Percentiles rank a stretch among this genome's conserved stretches.
These are phyloP conservation scores for Pelargonium myrrhifolium DNA, from an alignment of 441 rosid species.

Conservation along the genomic window DNA sequence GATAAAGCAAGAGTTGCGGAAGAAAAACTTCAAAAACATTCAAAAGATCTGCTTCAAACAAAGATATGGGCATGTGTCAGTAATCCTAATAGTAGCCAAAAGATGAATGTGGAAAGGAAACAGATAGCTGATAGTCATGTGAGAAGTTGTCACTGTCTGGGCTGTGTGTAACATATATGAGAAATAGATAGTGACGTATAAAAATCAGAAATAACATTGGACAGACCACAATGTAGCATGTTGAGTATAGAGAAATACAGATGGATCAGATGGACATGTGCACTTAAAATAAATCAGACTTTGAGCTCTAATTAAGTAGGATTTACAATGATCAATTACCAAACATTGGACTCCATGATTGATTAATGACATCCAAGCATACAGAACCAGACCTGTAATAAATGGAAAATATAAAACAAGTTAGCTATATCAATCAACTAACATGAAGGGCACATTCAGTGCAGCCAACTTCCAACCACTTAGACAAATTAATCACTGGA, in stretches of 20 bases:
- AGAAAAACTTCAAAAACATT: constrained; percentile 60
- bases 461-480: neutral
- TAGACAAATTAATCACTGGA: neutral
- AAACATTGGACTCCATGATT: constrained; percentile 84
- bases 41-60: constrained; percentile 45
- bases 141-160: neutral
- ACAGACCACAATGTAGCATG: neutral
- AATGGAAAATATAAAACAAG: constrained; percentile 8
- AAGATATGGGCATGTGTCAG: neutral
- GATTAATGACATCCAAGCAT: constrained; percentile 75
- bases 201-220: too few species aligned
- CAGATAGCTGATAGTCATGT: neutral
- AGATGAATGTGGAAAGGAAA: too few species aligned
- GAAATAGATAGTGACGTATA: too few species aligned
- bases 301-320: neutral
- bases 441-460: constrained; percentile 5
- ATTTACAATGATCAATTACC: constrained; percentile 32
- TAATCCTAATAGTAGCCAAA: neutral
- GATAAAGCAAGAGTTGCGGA: constrained; percentile 64
- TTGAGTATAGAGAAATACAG: neutral
- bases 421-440: constrained; percentile 4
- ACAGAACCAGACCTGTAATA: constrained; percentile 62
- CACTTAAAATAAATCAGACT: neutral
- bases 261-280: neutral
- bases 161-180: too few species aligned